These are phyloP conservation scores for Hericium coralloides DNA, from an alignment of 768 basidiomycete genomes.

Conservation along the genomic window DNA sequence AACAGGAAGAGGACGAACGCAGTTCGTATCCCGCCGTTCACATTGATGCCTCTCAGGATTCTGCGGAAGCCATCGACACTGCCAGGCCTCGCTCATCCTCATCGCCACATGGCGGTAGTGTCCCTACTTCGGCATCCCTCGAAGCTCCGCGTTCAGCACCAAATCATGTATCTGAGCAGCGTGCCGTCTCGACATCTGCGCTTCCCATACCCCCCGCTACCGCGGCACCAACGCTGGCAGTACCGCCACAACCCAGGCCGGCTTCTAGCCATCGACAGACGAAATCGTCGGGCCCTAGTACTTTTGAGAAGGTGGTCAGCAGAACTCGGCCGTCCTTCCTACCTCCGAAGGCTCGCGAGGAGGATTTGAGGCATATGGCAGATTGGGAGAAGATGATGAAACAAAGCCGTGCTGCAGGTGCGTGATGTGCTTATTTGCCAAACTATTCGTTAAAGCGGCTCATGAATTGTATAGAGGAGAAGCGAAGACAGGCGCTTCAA, in stretches of 20 bases:
- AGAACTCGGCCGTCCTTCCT: conserved; percentile 77
- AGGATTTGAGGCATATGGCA: conserved; percentile 77
- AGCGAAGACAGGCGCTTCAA: conserved; percentile 50
- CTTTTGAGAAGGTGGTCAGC: conserved; percentile 72
- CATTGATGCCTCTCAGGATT: background rate
- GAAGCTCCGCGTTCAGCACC: conserved; percentile 11
- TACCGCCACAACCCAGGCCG: conserved; percentile 20
- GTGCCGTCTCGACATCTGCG: background rate
- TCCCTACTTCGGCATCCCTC: background rate
- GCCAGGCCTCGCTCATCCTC: background rate
- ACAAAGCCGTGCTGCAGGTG: conserved; percentile 65
- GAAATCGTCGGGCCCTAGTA: conserved; percentile 57
- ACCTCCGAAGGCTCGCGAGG: conserved; percentile 72
- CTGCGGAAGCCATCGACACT: background rate
- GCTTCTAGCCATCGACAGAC: conserved; percentile 25
- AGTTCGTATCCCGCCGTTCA: background rate
- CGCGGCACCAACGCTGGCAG: conserved; percentile 23
- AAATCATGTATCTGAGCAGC: conserved; percentile 8
- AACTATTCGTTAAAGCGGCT: background rate
- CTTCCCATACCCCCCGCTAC: conserved; percentile 12
- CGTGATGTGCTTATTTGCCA: conserved; percentile 14
- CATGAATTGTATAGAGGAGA: conserved; percentile 45
- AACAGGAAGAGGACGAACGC: background rate
- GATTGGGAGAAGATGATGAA: conserved; percentile 90
- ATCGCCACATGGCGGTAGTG: background rate